Conservation (phyloP, 176 grass and related monocot species). For the Lolium multiflorum region DNA sequence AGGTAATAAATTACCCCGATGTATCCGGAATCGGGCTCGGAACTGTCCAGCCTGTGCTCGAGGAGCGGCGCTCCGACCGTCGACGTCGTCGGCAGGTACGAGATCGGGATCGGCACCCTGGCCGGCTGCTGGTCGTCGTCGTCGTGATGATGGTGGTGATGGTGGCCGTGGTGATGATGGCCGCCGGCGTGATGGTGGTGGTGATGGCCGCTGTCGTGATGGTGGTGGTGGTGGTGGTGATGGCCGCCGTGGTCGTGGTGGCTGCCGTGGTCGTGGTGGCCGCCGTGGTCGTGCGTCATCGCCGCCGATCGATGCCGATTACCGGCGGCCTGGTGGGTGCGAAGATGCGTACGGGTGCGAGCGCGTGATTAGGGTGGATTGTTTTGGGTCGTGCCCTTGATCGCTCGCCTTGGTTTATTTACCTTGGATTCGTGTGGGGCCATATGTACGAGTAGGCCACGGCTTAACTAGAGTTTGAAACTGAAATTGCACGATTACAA, state of each 20-base stretch:
- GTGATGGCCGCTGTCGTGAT: background rate
- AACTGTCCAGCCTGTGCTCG: background rate
- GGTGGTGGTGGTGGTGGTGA: background rate
- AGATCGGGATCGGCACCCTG: background rate
- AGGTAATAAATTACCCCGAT: too few species aligned
- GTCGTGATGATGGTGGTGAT: background rate
- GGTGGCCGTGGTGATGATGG: background rate
- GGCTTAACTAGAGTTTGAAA: too few species aligned
- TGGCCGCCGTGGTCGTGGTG: background rate
- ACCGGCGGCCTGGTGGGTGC: background rate
- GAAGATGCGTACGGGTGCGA: background rate
- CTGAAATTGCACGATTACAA: too few species aligned
- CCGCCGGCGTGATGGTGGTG: background rate
- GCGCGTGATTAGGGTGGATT: background rate
- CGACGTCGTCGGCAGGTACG: background rate
- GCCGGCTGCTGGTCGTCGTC: background rate
- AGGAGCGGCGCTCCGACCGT: background rate
- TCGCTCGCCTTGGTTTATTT: background rate
- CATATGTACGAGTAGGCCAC: background rate
- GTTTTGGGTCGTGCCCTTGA: background rate
- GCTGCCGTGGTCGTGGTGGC: background rate
- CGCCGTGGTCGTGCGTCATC: background rate
- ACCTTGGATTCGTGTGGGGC: background rate
- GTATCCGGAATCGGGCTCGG: background rate
- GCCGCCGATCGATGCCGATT: background rate